A percentile compares a stretch with the other conserved stretches of the same genome.
phyloP scores from a whole-genome alignment of 306 rosid species.

The Vicia faba region DNA sequence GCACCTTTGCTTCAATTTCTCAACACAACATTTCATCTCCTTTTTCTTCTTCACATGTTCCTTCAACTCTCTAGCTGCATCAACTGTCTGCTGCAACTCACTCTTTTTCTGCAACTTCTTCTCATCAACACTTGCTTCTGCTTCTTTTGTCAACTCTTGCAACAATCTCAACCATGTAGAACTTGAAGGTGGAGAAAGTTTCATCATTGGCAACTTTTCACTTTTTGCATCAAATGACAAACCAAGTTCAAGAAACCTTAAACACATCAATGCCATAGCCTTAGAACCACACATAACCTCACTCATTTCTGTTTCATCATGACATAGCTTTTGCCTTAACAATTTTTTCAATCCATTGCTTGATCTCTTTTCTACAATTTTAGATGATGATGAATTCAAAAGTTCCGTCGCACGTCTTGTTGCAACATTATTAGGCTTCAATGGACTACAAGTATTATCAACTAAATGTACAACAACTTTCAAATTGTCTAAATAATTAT shows the following conservation, averaged over 20 bases:
- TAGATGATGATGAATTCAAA: slow-evolving; percentile 37
- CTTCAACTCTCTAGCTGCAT: slow-evolving; percentile 44
- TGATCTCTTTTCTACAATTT: slow-evolving; percentile 34
- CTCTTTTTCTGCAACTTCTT: slow-evolving; percentile 25
- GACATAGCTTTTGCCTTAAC: slow-evolving; percentile 32
- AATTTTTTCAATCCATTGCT: slow-evolving; percentile 34
- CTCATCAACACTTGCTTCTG: slow-evolving; percentile 26
- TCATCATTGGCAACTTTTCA: slow-evolving; percentile 8
- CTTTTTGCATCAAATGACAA: slow-evolving; percentile 45
- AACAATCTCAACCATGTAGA: slow-evolving; percentile 45
- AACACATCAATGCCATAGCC: slow-evolving; percentile 47
- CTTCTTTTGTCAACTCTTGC: slow-evolving; percentile 34
- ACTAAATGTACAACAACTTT: slow-evolving; percentile 39
- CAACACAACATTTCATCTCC: slow-evolving; percentile 38
- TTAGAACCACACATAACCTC: slow-evolving; percentile 50
- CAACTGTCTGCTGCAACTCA: slow-evolving; percentile 36
- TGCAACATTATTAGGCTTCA: slow-evolving; percentile 15
- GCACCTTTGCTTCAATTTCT: slow-evolving; percentile 36
- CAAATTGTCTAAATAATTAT: slow-evolving; percentile 40
- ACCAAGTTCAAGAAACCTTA: slow-evolving; percentile 44
- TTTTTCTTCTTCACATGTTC: slow-evolving; percentile 37
- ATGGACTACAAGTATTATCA: slow-evolving; percentile 4
- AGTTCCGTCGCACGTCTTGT: slow-evolving; percentile 36
- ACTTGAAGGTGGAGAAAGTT: slow-evolving; percentile 19
- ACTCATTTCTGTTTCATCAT: slow-evolving; percentile 36